A percentile compares a stretch with the other conserved stretches of the same genome.
phyloP scores from a whole-genome alignment of 441 rosid species.

The Lepidium campestre region DNA sequence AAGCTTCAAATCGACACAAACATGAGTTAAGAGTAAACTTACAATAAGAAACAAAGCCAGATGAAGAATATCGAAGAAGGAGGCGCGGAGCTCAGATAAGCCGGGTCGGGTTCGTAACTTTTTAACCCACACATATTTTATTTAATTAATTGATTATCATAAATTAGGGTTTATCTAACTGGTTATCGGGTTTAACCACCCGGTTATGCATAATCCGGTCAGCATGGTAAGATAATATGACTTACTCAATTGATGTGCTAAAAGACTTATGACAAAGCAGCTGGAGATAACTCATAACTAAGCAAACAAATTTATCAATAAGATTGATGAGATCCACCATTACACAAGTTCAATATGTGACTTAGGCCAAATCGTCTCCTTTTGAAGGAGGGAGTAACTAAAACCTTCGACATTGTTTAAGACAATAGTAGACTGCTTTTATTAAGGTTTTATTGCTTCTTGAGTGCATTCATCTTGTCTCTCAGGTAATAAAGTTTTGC shows the following conservation, averaged over 20 bases:
- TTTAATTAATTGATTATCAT: background rate
- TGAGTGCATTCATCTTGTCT: slow-evolving; percentile 85
- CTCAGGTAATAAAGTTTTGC: slow-evolving; percentile 91
- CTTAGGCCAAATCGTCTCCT: background rate
- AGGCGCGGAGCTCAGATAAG: background rate
- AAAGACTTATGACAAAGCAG: background rate
- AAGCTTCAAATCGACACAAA: background rate
- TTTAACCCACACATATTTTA: too few relatives aligned
- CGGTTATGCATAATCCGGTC: too few relatives aligned
- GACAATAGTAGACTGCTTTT: background rate
- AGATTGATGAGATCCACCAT: background rate
- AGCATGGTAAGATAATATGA: too few relatives aligned
- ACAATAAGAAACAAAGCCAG: background rate
- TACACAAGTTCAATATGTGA: slow-evolving; percentile 8
- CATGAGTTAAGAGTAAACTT: background rate
- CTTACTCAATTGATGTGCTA: background rate
- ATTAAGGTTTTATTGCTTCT: slow-evolving; percentile 33
- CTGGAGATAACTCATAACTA: background rate
- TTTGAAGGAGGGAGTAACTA: background rate
- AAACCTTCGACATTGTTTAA: background rate
- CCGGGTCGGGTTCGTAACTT: background rate
- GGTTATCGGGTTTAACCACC: too few relatives aligned
- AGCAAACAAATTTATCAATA: background rate
- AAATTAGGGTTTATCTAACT: background rate
- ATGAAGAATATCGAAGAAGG: background rate